These are phyloP conservation scores for Curvularia spicifera DNA, from an alignment of 2,329 filamentous ascomycete species.

Conservation along the genomic window DNA sequence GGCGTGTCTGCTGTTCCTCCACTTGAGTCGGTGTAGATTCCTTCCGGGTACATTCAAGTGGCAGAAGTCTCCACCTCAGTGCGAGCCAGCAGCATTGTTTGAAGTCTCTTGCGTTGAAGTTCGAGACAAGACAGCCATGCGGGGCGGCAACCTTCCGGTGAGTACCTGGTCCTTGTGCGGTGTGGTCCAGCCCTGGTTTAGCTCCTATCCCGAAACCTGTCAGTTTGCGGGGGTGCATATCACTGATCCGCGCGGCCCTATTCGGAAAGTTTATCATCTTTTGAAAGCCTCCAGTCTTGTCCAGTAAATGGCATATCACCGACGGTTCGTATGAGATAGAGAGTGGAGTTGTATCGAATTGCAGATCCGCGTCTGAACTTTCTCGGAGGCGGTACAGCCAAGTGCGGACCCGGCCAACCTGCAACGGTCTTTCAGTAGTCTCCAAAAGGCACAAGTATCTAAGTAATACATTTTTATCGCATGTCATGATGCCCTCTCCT, in stretches of 20 bases:
- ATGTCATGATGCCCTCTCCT: not conserved
- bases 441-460: slow-evolving; percentile 10
- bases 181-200: slow-evolving; percentile 3
- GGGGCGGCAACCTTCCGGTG: not conserved
- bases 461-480: slow-evolving; percentile 4
- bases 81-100: not conserved
- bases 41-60: not conserved
- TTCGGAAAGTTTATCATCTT: not conserved
- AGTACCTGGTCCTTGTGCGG: not conserved
- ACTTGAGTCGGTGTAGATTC: not conserved
- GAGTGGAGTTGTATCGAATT: not conserved
- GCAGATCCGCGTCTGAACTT: not conserved
- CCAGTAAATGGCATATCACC: slow-evolving; percentile 2
- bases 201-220: not conserved
- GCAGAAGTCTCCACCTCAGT: not conserved
- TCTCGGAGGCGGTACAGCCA: not conserved
- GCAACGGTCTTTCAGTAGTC: not conserved
- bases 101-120: not conserved
- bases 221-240: slow-evolving; percentile 4
- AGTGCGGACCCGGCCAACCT: slow-evolving; percentile 10
- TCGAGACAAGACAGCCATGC: not conserved
- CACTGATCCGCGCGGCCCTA: slow-evolving; percentile 11
- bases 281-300: not conserved
- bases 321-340: not conserved
- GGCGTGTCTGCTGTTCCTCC: not conserved